Evolutionary conservation across 2,329 filamentous ascomycete genomes (phyloP).

Genomic region (Aspergillus sp.): DNA sequence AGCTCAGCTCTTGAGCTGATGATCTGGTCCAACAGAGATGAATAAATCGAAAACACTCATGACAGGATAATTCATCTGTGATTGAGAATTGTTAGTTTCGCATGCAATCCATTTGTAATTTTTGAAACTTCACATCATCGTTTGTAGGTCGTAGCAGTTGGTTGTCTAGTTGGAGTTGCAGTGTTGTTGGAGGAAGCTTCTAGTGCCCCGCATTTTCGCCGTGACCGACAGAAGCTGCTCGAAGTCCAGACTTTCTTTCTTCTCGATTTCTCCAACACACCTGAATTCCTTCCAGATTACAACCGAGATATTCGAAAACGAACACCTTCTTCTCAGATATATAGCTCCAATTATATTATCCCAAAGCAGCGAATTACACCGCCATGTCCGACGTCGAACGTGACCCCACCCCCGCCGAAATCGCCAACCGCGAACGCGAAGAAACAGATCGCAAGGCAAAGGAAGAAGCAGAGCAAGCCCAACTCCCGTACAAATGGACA

Average conservation of each 20-base stretch:
- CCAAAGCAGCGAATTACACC: slow-evolving; percentile 1
- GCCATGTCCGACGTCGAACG: slow-evolving; percentile 28
- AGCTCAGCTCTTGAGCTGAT: no score
- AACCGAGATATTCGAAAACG: background rate
- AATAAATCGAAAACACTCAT: no score
- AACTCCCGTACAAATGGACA: slow-evolving; percentile 94
- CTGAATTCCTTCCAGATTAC: background rate
- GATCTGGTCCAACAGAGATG: no score
- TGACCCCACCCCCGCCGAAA: slow-evolving; percentile 23
- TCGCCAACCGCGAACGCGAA: slow-evolving; percentile 48
- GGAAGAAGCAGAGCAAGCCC: slow-evolving; percentile 81
- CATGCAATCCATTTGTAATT: no score
- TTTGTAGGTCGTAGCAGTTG: no score
- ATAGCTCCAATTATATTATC: background rate
- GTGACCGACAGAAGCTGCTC: slow-evolving; percentile 3
- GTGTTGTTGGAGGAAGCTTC: no score
- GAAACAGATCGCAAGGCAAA: slow-evolving; percentile 60
- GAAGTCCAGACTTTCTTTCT: background rate
- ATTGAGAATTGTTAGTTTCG: no score
- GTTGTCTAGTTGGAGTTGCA: no score
- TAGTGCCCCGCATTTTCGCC: no score
- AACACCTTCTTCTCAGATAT: background rate
- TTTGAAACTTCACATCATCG: no score
- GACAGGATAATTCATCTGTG: no score
- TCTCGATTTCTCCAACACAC: background rate